Conservation (phyloP, 257 asterid genomes). For the Asclepias syriaca region DNA sequence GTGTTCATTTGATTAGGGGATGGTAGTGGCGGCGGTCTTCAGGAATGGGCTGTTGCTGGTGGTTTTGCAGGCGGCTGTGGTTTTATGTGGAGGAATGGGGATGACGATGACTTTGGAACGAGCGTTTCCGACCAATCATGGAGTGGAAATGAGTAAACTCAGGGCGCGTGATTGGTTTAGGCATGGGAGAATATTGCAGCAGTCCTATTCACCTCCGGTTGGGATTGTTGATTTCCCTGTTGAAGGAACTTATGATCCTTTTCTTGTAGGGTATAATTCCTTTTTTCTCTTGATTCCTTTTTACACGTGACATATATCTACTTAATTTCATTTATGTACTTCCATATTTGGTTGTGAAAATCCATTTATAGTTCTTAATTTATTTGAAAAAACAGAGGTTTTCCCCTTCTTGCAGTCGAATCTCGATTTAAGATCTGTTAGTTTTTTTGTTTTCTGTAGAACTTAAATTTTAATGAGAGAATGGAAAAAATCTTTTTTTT, state of each 20-base stretch:
- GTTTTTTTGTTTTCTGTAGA: not conserved
- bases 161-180: slow-evolving; percentile 61
- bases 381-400: not conserved
- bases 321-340: not conserved
- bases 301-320: not conserved
- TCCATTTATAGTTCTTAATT: not conserved
- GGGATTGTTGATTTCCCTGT: slow-evolving; percentile 83
- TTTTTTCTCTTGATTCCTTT: slow-evolving; percentile 3
- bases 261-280: slow-evolving; percentile 74
- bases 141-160: slow-evolving; percentile 68
- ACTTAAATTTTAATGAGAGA: not conserved
- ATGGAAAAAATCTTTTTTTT: not conserved
- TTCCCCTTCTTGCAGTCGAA: not conserved
- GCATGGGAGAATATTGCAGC: slow-evolving; percentile 81
- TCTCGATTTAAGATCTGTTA: slow-evolving; percentile 1
- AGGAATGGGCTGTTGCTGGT: slow-evolving; percentile 23
- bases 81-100: slow-evolving; percentile 40
- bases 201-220: slow-evolving; percentile 23
- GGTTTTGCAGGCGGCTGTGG: slow-evolving; percentile 29
- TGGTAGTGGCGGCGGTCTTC: slow-evolving; percentile 28
- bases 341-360: not conserved
- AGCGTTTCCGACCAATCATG: slow-evolving; percentile 55
- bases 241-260: slow-evolving; percentile 86
- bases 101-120: slow-evolving; percentile 58
- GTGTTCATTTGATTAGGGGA: not conserved